Base-by-base conservation (phyloP, 257 asterid species). In the Ophiorrhiza pumila region DNA sequence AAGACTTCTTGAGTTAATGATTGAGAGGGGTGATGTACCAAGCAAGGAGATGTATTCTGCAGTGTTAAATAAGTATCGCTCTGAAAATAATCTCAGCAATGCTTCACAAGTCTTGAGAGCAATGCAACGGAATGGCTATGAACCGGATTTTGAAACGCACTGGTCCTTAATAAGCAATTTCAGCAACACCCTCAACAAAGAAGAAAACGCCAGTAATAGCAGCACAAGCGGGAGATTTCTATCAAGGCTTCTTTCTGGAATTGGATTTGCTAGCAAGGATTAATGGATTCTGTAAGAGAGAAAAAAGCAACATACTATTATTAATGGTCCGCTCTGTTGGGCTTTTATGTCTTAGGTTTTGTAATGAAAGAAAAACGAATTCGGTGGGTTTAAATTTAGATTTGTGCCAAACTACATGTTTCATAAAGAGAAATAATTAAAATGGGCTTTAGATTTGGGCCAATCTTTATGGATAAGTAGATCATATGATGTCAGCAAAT, bases 81-180 rank as follows among this genome's bases (percentile, higher is more conserved):
- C 78, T 5, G 84, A 64, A 27, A 90, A 83, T 34, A 86, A 87
- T 71, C 34, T 74, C 15, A 65, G 69, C 42, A 90, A 87, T 81
- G 87, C 89, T 1, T 85, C 92, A 6, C 82, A 83, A 61, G 72
- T 90, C 17, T 59, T 95, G 79, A 79, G 74, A 46, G 67, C 75
- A 34, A 95, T 95, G 99, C 97, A 95, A 79, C 74, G 82, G 81
- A 78, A 69, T 69, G 99, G 98, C 0, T 80, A 85, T 57, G 90
- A 71, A 50, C 97, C 96, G 7, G 97, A 92, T 56, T 95, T 95
- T 5, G 90, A 87, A 68, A 84, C 96, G 32, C 99, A 95, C 55
- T 94, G 99, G 98, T 85, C 98, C 62, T 60, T 92, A 0, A 83
- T 95, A 52, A 87, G 94, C 76, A 85, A 88, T 57, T 74, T 91